These are phyloP conservation scores for Colletotrichum tamarilloi DNA, from an alignment of 2,329 filamentous ascomycete species.

Conservation along the genomic window DNA sequence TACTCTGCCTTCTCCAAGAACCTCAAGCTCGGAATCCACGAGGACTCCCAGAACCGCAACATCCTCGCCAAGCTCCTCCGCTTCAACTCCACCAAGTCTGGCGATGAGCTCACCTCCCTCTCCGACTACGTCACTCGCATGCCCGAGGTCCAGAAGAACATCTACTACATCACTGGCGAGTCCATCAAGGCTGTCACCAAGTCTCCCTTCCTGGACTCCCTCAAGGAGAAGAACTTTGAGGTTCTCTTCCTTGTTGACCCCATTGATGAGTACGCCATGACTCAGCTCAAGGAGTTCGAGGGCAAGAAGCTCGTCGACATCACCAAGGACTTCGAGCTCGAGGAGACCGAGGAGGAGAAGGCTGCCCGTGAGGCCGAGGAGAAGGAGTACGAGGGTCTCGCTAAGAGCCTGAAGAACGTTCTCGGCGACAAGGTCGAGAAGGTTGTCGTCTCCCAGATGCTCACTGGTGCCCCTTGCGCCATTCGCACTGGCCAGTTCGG, in stretches of 20 bases:
- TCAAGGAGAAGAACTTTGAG: constrained; percentile 99
- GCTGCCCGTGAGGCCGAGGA: constrained; percentile 92
- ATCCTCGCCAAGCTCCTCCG: constrained; percentile 97
- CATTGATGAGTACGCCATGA: constrained; percentile 99
- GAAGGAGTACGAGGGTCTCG: constrained; percentile 96
- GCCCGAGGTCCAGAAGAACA: constrained; percentile 99
- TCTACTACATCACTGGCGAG: constrained; percentile 99
- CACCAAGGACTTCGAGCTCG: constrained; percentile 99
- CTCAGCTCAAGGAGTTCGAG: constrained; percentile 99
- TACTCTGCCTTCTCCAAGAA: constrained; percentile 99
- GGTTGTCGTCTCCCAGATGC: constrained; percentile 98
- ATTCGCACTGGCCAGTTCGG: constrained; percentile 99
- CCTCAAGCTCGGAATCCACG: constrained; percentile 99
- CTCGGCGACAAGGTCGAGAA: constrained; percentile 99
- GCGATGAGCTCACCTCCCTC: constrained; percentile 94
- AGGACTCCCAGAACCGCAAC: constrained; percentile 97
- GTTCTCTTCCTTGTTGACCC: constrained; percentile 99
- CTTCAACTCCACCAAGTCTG: constrained; percentile 99
- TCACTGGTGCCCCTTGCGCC: constrained; percentile 92
- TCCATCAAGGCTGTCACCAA: constrained; percentile 97
- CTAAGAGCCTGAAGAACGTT: constrained; percentile 99
- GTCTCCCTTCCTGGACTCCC: constrained; percentile 98
- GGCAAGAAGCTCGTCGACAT: constrained; percentile 99
- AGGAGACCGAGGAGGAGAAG: constrained; percentile 99
- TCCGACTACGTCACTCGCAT: constrained; percentile 98